These are phyloP conservation scores for Parastagonospora nodorum DNA, from an alignment of 2,329 filamentous ascomycete genomes.

Conservation along the genomic window DNA sequence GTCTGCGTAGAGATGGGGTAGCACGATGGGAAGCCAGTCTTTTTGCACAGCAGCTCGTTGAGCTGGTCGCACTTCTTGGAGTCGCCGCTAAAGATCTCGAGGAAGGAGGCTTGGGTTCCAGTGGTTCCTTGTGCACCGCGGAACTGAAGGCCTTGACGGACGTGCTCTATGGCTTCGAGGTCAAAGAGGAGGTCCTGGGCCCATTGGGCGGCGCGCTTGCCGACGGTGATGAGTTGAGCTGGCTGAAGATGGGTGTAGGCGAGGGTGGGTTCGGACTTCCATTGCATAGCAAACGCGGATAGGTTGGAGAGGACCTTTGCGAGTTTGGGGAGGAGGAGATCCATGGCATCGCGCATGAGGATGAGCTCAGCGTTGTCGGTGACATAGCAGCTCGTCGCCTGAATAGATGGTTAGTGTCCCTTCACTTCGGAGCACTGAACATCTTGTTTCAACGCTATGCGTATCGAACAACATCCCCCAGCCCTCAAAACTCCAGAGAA, in stretches of 20 bases:
- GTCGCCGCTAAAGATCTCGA: constrained; percentile 69
- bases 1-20: constrained; percentile 74
- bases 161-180: constrained; percentile 72
- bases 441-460: not conserved
- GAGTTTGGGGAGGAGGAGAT: constrained; percentile 77
- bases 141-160: constrained; percentile 71
- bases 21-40: constrained; percentile 66
- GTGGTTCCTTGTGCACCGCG: constrained; percentile 64
- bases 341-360: constrained; percentile 73
- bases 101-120: constrained; percentile 66
- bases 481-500: not conserved
- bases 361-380: constrained; percentile 54
- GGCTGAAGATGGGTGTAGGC: constrained; percentile 77
- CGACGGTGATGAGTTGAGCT: constrained; percentile 68
- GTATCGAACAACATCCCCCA: not conserved
- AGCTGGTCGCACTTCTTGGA: constrained; percentile 65
- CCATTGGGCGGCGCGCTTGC: constrained; percentile 74
- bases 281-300: constrained; percentile 70
- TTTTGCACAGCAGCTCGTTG: constrained; percentile 67
- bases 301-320: constrained; percentile 80
- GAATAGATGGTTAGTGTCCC: constrained; percentile 69
- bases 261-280: constrained; percentile 73
- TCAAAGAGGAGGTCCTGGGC: constrained; percentile 78
- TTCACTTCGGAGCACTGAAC: not conserved
- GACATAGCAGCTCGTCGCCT: constrained; percentile 35